phyloP scores from a whole-genome alignment of 2,329 filamentous ascomycete genomes.

The Venturia pyrina region DNA sequence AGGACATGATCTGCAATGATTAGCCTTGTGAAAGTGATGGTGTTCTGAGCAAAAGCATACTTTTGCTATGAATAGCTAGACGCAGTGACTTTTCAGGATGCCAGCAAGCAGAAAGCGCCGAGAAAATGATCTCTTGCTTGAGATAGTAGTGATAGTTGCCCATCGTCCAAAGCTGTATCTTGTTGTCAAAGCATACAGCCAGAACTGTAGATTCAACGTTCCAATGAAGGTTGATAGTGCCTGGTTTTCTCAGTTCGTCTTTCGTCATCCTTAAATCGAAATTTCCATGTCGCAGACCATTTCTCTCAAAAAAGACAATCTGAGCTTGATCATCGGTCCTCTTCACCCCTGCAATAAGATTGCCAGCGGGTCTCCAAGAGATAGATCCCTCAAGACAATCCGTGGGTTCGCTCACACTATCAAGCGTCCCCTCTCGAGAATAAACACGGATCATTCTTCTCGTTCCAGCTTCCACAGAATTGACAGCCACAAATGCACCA shows the following conservation, averaged over 20 bases:
- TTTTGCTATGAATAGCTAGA: slow-evolving; percentile 45
- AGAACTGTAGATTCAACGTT: slow-evolving; percentile 87
- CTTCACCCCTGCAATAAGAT: slow-evolving; percentile 81
- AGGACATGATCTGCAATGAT: slow-evolving; percentile 37
- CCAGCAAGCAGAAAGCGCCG: slow-evolving; percentile 42
- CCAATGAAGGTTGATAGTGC: slow-evolving; percentile 65
- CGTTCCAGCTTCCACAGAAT: slow-evolving; percentile 56
- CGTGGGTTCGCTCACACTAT: slow-evolving; percentile 90
- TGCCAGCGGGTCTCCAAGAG: slow-evolving; percentile 87
- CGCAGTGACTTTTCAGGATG: slow-evolving; percentile 76
- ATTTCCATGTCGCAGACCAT: slow-evolving; percentile 91
- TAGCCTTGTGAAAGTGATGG: slow-evolving; percentile 10
- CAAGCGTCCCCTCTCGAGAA: slow-evolving; percentile 78
- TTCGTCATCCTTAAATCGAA: slow-evolving; percentile 66
- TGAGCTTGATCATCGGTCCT: slow-evolving; percentile 59
- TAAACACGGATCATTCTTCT: slow-evolving; percentile 82
- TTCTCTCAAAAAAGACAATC: slow-evolving; percentile 92
- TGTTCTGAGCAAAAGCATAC: slow-evolving; percentile 15
- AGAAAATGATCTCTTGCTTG: slow-evolving; percentile 66
- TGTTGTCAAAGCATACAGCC: slow-evolving; percentile 63
- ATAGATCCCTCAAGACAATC: slow-evolving; percentile 79
- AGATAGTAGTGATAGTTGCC: slow-evolving; percentile 98
- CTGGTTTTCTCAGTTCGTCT: slow-evolving; percentile 46
- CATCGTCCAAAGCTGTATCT: slow-evolving; percentile 91
- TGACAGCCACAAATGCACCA: slow-evolving; percentile 82